Percentiles rank a stretch among this genome's conserved stretches.
These are phyloP conservation scores for Botryotinia globosa DNA, from an alignment of 2,329 filamentous ascomycete species.

Conservation along the genomic window DNA sequence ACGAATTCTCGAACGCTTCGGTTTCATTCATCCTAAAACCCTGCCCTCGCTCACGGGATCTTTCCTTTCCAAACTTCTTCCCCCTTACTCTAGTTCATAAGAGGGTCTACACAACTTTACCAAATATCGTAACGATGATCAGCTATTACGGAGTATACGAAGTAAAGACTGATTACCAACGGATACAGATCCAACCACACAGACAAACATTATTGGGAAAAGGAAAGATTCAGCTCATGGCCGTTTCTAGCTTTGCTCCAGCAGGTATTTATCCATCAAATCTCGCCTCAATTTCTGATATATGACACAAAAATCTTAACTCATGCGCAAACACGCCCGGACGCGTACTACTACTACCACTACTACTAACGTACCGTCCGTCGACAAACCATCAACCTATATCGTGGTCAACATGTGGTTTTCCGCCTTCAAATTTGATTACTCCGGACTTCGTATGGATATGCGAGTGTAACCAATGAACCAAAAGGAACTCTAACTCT, in stretches of 20 bases:
- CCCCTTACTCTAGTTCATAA: not conserved
- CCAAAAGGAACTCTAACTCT: not conserved
- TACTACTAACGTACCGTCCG: not conserved
- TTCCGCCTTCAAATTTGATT: slow-evolving; percentile 9
- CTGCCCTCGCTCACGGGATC: not conserved
- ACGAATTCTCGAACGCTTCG: not conserved
- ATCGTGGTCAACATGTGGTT: slow-evolving; percentile 15
- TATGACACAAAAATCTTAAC: slow-evolving; percentile 3
- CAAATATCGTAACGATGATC: slow-evolving; percentile 5
- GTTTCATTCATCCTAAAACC: not conserved
- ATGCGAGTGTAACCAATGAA: not conserved
- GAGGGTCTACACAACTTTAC: not conserved
- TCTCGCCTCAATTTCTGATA: slow-evolving; percentile 6
- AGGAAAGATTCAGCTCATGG: not conserved
- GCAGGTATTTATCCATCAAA: not conserved
- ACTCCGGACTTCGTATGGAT: not conserved
- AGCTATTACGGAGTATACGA: not conserved
- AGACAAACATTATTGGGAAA: not conserved
- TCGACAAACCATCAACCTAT: not conserved
- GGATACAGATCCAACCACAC: not conserved
- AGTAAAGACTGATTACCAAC: not conserved
- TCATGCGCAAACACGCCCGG: slow-evolving; percentile 5
- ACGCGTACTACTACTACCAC: not conserved
- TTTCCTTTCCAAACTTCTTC: not conserved
- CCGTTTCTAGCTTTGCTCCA: not conserved